Evolutionary conservation across 1,139 yeast species (phyloP).

Genomic region (Hyphopichia wangnamkhiaoensis): DNA sequence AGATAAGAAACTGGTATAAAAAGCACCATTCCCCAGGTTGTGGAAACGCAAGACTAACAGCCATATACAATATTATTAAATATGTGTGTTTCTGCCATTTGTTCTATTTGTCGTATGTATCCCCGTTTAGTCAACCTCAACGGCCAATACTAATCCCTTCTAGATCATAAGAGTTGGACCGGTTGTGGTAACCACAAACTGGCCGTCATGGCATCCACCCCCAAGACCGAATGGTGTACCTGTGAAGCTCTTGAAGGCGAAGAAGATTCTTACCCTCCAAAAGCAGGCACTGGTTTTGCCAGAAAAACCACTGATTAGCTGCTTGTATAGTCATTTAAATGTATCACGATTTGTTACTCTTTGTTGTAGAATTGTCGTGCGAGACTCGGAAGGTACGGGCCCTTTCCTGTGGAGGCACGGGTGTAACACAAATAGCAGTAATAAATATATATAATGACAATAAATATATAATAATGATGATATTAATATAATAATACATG

Average conservation of each 20-base stretch:
- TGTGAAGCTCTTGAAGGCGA: conserved; percentile 25
- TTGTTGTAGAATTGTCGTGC: no score
- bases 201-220: conserved; percentile 21
- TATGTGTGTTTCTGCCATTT: conserved; percentile 40
- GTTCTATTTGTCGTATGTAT: conserved; percentile 37
- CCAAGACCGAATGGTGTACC: conserved; percentile 27
- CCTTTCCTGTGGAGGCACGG: no score
- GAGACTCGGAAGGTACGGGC: no score
- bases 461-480: no score
- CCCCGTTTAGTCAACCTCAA: conserved; percentile 4
- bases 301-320: conserved; percentile 13
- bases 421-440: no score
- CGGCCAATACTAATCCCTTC: conserved; percentile 13
- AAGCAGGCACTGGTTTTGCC: conserved; percentile 46
- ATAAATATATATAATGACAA: no score
- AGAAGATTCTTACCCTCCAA: conserved; percentile 38
- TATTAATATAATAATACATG: no score
- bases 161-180: conserved; percentile 25
- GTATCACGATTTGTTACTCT: no score
- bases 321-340: background rate
- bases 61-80: conserved; percentile 2
- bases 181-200: conserved; percentile 23
- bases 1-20: no score
- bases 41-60: no score
- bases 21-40: no score